Evolutionary conservation across 2,329 filamentous ascomycete genomes (phyloP), one percentile per base, ranked within the genome.

Genomic region (Claviceps purpurea): DNA sequence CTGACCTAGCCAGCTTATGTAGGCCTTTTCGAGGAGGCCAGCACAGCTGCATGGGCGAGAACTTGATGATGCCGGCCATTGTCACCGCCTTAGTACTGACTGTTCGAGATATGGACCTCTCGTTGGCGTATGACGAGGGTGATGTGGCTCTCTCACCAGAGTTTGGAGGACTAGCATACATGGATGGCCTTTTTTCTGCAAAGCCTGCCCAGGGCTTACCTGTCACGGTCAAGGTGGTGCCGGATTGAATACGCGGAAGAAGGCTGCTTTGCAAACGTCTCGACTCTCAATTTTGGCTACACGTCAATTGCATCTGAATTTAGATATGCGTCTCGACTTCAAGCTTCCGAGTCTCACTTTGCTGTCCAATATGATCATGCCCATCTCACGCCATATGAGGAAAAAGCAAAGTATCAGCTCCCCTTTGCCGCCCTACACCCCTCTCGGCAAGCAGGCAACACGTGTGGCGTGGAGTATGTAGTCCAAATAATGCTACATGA

Each of bases 31-130:
- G 40, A 42, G 41, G 49, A 14, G 49, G 49, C 18, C 49, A 50
- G 42, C 49, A 50, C 42, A 46, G 49, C 11, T 50, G 49, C 14
- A 50, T 50, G 49, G 49, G 49, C 14, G 49, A 50, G 49, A 50
- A 50, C 41, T 45, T 50, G 41, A 50, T 50, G 30, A 50, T 50
- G 49, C 49, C 49, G 30, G 49, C 41, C 2, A 13, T 50, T 20
- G 49, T 46, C 7, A 47, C 24, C 5, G 50, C 50, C 11, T 22
- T 51, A 16, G 20, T 51, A 20, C 42, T 47, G 22, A 51, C 43
- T 4, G 43, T 47, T 11, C 37, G 43, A 6, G 50, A 51, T 7
- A 34, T 51, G 6, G 43, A 47, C 13, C 30, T 47, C 4, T 46
- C 43, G 6, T 8, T 51, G 43, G 43, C 50, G 22, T 51, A 47